phyloP scores from a whole-genome alignment of 352 stramenopile species.

The Phytophthora syringae region DNA sequence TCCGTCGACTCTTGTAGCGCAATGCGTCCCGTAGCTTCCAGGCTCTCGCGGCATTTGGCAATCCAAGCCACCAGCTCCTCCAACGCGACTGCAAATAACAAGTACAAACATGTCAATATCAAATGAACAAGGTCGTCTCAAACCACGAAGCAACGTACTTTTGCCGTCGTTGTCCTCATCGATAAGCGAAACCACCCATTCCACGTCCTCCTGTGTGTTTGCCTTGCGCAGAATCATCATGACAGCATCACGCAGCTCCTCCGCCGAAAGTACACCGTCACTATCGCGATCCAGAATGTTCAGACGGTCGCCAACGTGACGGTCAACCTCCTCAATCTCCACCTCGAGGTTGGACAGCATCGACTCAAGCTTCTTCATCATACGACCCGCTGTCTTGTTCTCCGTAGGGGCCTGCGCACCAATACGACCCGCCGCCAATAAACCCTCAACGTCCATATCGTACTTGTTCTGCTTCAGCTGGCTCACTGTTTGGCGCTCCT shows the following conservation, averaged over 20 bases:
- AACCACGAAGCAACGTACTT: conserved; percentile 56
- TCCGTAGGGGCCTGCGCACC: conserved; percentile 78
- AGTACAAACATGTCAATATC: conserved; percentile 28
- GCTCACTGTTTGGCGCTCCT: conserved; percentile 85
- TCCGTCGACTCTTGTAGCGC: conserved; percentile 54
- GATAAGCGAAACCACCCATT: conserved; percentile 94
- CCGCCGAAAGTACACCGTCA: conserved; percentile 94
- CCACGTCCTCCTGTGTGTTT: conserved; percentile 95
- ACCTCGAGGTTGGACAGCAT: conserved; percentile 96
- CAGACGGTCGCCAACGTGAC: conserved; percentile 97
- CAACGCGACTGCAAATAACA: conserved; percentile 83
- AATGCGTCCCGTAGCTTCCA: conserved; percentile 88
- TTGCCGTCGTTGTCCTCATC: conserved; percentile 91
- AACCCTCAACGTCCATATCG: conserved; percentile 88
- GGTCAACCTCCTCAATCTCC: conserved; percentile 95
- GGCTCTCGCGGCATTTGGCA: conserved; percentile 84
- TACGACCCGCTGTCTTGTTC: conserved; percentile 90
- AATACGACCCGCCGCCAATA: conserved; percentile 82
- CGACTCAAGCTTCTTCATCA: conserved; percentile 93
- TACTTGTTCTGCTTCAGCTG: conserved; percentile 90
- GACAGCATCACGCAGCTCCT: conserved; percentile 96
- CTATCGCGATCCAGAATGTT: conserved; percentile 98
- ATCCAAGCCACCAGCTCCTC: conserved; percentile 93
- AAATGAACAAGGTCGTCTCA: not conserved
- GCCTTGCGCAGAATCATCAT: conserved; percentile 95